Evolutionary conservation across 2,329 filamentous ascomycete species (phyloP), one percentile per base, ranked within the genome.

Genomic region (Orbilia quercus): DNA sequence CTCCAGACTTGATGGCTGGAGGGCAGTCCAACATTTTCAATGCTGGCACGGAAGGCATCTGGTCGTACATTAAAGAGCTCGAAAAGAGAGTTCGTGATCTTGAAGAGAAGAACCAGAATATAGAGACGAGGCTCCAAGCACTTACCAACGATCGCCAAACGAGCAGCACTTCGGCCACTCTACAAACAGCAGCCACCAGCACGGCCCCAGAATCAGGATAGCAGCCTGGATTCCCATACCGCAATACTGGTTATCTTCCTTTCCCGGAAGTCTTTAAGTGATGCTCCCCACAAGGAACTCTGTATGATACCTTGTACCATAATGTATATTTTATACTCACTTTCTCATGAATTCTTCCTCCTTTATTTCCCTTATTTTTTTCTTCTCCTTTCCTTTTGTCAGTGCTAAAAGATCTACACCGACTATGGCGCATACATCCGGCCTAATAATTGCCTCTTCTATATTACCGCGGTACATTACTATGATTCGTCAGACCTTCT

Each of bases 21-120:
- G 40, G 50, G 1, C 69, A 73, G 34, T 51, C 86, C 74, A 91
- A 91, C 76, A 84, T 91, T 72, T 89, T 91, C 79, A 83, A 87
- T 58, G 82, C 84, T 58, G 82, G 83, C 16, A 86, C 88, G 55
- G 84, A 87, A 75, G 88, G 87, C 44, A 82, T 93, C 7, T 92
- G 89, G 89, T 82, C 84, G 2, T 92, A 92, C 77, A 86, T 93
- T 34, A 88, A 91, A 65, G 85, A 84, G 16, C 82, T 94, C 54
- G 90, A 94, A 78, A 85, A 87, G 11, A 82, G 82, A 75, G 79
- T 86, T n/a, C 83, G 83, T 63, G 79, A 81, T 11, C 77, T 85
- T 20, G 81, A 80, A 38, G 83, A 85, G 34, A 81, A 81, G 54
- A 79, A 84, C 16, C 79, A 81, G 40, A 77, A 77, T 3, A 80